Evolutionary conservation across 1,139 yeast genomes (phyloP).

Genomic region (Geotrichum aggregatum): DNA sequence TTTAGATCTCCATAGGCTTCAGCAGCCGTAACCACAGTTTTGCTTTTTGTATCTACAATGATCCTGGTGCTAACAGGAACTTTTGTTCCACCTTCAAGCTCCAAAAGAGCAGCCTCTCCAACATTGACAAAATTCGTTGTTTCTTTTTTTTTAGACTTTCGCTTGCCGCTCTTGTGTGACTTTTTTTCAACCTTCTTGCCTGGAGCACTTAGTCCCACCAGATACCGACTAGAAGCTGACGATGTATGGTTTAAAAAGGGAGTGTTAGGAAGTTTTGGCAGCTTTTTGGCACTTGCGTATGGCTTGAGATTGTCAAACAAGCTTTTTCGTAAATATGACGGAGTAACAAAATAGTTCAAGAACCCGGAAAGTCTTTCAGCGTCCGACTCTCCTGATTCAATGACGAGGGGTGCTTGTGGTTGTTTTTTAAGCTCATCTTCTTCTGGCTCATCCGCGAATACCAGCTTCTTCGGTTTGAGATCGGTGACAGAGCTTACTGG

Average conservation of each 20-base stretch:
- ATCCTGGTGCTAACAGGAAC: constrained; percentile 78
- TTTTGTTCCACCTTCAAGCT: constrained; percentile 51
- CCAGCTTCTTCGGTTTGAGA: not conserved
- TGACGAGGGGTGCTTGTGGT: not conserved
- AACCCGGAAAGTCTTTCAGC: constrained; percentile 53
- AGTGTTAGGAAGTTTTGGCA: constrained; percentile 67
- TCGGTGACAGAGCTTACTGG: not conserved
- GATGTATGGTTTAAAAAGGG: constrained; percentile 60
- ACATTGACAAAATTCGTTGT: constrained; percentile 70
- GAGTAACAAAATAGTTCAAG: constrained; percentile 79
- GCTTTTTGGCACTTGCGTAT: constrained; percentile 56
- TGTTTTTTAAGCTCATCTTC: not conserved
- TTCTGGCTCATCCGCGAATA: not conserved
- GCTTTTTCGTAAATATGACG: constrained; percentile 69
- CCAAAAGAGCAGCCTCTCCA: constrained; percentile 57
- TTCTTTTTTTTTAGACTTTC: constrained; percentile 27
- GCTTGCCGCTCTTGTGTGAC: constrained; percentile 44
- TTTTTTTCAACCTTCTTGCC: constrained; percentile 45
- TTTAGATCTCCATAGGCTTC: constrained; percentile 56
- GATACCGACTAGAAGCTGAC: constrained; percentile 31
- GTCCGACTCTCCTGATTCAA: not conserved
- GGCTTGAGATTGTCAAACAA: constrained; percentile 48
- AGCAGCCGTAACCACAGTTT: constrained; percentile 63
- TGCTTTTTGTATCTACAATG: constrained; percentile 63
- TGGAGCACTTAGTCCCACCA: constrained; percentile 71